Evolutionary conservation across 495 filamentous ascomycete species (phyloP), one percentile per base, ranked within the genome.

Genomic region (Podospora tetraspora): DNA sequence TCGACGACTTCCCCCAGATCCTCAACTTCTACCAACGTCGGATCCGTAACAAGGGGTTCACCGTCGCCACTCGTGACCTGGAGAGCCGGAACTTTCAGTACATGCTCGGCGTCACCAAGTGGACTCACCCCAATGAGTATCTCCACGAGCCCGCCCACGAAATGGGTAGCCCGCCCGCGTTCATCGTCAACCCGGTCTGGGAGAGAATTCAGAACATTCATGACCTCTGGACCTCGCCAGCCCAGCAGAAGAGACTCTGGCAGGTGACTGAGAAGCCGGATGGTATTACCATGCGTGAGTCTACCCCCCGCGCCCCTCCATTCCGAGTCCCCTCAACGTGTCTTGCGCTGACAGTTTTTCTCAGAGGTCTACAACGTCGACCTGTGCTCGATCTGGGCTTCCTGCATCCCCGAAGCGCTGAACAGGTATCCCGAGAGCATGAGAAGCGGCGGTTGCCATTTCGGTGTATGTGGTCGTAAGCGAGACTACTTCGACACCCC

Each of bases 201-300:
- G 5, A n/a, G 11, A 67, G 69, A 4, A 66, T 68, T 12, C 72
- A 72, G 22, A 43, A 67, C 37, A 43, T 64, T 3, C 66, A 61
- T 10, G 9, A 29, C 3, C 57, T 71, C 63, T 59, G 24, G 43
- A 52, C 43, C 43, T 52, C 61, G 16, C 22, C 22, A 1, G 3
- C 13, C 2, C 25, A 25, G 5, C 59, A 25, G 9, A 56, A 30
- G 8, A 69, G 25, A 19, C 25, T 61, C 1, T 75, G 67, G 67
- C 72, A 75, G 60, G 66, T 74, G 34, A 72, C 74, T 0, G 70
- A 74, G 59, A 75, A 74, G 61, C 61, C 74, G 19, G 74, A 75
- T 62, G 74, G 74, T n/a, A 8, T 74, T 3, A 66, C 70, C 61
- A 74, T 74, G 72, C 56, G 43, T 52, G 43, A 52, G 43, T 52